phyloP scores from a whole-genome alignment of 768 basidiomycete genomes.

The Arthromyces matolae region DNA sequence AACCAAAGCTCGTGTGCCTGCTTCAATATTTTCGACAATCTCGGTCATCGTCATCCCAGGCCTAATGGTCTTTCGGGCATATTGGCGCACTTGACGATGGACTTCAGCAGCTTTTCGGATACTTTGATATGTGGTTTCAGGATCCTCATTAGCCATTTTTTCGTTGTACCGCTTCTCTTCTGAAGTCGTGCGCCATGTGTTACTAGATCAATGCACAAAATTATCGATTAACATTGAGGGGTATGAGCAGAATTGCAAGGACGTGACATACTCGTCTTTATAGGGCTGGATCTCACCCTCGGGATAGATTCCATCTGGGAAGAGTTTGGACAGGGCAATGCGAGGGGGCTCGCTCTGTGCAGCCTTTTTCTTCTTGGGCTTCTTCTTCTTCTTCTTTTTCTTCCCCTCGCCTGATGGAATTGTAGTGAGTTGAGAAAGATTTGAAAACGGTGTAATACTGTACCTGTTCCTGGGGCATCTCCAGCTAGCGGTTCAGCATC shows the following conservation, averaged over 20 bases:
- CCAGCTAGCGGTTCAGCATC: constrained; percentile 19
- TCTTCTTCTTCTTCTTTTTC: constrained; percentile 95
- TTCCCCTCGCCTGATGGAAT: constrained; percentile 46
- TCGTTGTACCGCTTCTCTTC: constrained; percentile 90
- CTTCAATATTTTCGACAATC: constrained; percentile 91
- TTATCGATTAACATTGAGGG: constrained; percentile 5
- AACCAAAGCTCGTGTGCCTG: constrained; percentile 84
- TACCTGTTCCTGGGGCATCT: constrained; percentile 17
- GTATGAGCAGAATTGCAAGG: neutral
- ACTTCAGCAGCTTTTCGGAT: constrained; percentile 95
- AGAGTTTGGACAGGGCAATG: constrained; percentile 84
- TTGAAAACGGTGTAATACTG: constrained; percentile 1
- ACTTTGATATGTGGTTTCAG: constrained; percentile 79
- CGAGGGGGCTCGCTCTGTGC: constrained; percentile 92
- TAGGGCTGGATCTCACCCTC: constrained; percentile 92
- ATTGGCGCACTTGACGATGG: constrained; percentile 84
- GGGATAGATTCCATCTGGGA: constrained; percentile 81
- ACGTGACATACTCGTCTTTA: constrained; percentile 74
- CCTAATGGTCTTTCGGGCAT: constrained; percentile 78
- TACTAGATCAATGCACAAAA: constrained; percentile 52
- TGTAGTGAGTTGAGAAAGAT: constrained; percentile 1
- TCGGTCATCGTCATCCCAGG: constrained; percentile 95
- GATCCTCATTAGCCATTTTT: constrained; percentile 71
- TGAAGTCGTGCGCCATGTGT: constrained; percentile 81
- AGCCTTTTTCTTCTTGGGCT: constrained; percentile 78